These are phyloP conservation scores for Blastomyces silverae DNA, from an alignment of 2,329 filamentous ascomycete genomes.

Conservation along the genomic window DNA sequence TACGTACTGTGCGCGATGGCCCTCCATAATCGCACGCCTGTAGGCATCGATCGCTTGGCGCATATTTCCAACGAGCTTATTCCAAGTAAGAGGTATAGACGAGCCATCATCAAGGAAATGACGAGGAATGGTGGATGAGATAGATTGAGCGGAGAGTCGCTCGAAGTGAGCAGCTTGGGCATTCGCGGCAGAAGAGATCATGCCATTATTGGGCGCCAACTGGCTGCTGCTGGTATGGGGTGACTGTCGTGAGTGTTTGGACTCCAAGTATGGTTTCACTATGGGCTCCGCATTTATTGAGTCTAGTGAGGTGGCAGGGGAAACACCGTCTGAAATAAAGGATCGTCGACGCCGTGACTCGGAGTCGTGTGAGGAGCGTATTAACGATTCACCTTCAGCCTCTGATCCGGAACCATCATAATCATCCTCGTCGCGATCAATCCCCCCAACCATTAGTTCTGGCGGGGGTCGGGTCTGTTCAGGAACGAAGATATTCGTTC, in stretches of 20 bases:
- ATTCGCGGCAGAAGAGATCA: conserved; percentile 31
- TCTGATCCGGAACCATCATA: conserved; percentile 89
- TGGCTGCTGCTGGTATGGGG: background rate
- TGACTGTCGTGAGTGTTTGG: conserved; percentile 24
- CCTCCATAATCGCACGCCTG: conserved; percentile 76
- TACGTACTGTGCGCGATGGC: conserved; percentile 83
- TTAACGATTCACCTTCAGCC: conserved; percentile 67
- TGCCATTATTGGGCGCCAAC: background rate
- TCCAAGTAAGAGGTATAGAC: conserved; percentile 77
- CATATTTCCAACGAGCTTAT: conserved; percentile 85
- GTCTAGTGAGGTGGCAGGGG: conserved; percentile 84
- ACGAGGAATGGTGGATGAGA: conserved; percentile 55
- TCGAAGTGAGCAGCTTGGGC: conserved; percentile 49
- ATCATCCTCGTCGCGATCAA: conserved; percentile 78
- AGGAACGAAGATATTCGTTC: conserved; percentile 79
- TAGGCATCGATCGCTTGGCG: conserved; percentile 83
- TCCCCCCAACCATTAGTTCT: conserved; percentile 81
- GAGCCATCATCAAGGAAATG: conserved; percentile 90
- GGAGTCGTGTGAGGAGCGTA: conserved; percentile 62
- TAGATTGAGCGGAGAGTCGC: conserved; percentile 40
- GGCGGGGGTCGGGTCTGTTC: conserved; percentile 84
- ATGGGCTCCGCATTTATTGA: conserved; percentile 68
- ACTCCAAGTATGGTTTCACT: conserved; percentile 53
- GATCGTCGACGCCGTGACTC: conserved; percentile 61
- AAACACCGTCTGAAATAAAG: conserved; percentile 62